phyloP scores from a whole-genome alignment of 2,329 filamentous ascomycete genomes.

The Claviceps pazoutovae region DNA sequence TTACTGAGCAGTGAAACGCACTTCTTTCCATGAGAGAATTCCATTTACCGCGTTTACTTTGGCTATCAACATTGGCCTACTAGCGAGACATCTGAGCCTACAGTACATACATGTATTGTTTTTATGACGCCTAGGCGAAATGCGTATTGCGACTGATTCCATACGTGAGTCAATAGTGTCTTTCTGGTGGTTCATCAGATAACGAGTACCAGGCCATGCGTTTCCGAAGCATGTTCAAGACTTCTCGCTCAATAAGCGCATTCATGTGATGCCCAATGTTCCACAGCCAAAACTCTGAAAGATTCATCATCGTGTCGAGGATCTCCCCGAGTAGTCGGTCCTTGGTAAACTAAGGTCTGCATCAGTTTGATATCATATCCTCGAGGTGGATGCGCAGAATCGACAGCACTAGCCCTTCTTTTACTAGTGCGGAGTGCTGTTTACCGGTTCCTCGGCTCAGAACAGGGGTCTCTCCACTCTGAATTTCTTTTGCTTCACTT shows the following conservation, averaged over 20 bases:
- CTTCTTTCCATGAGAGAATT: neutral
- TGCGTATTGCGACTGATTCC: neutral
- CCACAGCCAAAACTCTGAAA: neutral
- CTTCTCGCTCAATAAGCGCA: neutral
- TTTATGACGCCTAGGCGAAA: neutral
- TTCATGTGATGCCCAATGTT: neutral
- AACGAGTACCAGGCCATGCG: neutral
- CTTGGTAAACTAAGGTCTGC: neutral
- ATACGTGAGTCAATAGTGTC: neutral
- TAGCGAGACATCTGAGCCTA: neutral
- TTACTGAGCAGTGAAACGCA: neutral
- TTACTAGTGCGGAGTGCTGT: neutral
- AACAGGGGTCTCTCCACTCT: no score
- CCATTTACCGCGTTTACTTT: neutral
- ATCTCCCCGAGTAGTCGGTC: neutral
- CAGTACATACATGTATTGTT: neutral
- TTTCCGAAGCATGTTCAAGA: neutral
- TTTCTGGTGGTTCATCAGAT: neutral
- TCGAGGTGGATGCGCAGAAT: neutral
- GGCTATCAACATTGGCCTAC: neutral
- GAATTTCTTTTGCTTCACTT: neutral
- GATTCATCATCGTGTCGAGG: neutral
- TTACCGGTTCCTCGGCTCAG: neutral
- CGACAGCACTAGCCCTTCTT: neutral
- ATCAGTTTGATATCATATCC: neutral